Percentiles rank a stretch among this genome's conserved stretches.
phyloP scores from a whole-genome alignment of 1,284 basidiomycete species.

The Cryptococcus maquisensis region DNA sequence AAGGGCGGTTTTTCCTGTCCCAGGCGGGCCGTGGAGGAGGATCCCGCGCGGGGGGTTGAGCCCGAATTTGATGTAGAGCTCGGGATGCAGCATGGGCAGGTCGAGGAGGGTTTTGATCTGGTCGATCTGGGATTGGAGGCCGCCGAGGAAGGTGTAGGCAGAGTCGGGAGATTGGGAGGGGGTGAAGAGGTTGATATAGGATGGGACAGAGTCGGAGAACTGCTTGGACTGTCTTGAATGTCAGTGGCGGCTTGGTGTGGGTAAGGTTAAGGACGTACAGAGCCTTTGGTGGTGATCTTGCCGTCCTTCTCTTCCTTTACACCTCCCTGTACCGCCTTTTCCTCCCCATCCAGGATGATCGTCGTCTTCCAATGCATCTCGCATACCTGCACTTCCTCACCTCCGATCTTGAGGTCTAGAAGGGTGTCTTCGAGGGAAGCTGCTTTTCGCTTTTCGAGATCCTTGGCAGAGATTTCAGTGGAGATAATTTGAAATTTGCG shows the following conservation, averaged over 20 bases:
- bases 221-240: conserved; percentile 19
- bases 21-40: conserved; percentile 84
- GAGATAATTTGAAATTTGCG: conserved; percentile 58
- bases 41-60: conserved; percentile 86
- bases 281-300: neutral
- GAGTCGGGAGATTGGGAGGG: conserved; percentile 27
- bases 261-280: neutral
- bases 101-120: conserved; percentile 92
- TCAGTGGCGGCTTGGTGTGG: conserved; percentile 15
- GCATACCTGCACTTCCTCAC: conserved; percentile 21
- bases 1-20: conserved; percentile 90
- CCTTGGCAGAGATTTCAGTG: conserved; percentile 54
- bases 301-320: neutral
- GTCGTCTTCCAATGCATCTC: conserved; percentile 47
- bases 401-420: conserved; percentile 4
- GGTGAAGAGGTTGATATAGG: conserved; percentile 47
- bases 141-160: conserved; percentile 72
- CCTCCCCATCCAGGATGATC: conserved; percentile 19
- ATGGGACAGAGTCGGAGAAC: conserved; percentile 21
- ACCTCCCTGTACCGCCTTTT: neutral
- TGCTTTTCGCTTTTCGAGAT: conserved; percentile 57
- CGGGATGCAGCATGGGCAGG: conserved; percentile 83
- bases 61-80: conserved; percentile 83
- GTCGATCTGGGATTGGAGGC: conserved; percentile 79
- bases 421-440: conserved; percentile 58